Evolutionary conservation across 768 basidiomycete genomes (phyloP), one percentile per base, ranked within the genome.

Genomic region (Collybiopsis confluens): DNA sequence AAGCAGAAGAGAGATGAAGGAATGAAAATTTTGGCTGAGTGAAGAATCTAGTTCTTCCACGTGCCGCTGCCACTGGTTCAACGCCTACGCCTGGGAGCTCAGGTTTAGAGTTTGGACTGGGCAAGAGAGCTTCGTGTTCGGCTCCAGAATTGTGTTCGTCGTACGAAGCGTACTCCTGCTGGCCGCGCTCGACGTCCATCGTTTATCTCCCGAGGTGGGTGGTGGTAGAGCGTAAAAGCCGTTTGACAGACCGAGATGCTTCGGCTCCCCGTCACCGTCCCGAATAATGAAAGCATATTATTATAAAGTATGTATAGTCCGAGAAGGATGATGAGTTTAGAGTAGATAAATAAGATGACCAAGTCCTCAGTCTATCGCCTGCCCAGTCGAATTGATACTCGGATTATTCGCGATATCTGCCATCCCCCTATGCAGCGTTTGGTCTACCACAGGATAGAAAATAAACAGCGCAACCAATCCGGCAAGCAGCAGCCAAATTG

Each of bases 1-100:
- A 88, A 0, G 85, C 80, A 0, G 66, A 64, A 1, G 70, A 46
- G 2, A 83, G 57, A 49, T 83, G 77, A 7, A 70, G 56, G 20
- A 61, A 38, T 28, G 62, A 66, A 59, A 75, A 75, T 51, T 62
- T 66, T 28, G 51, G 61, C 48, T 61, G 62, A 38, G 57, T 51
- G 60, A 13, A 59, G 55, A 35, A 57, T n/a, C n/a, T n/a, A n/a
- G n/a, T n/a, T n/a, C n/a, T n/a, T n/a, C n/a, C n/a, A n/a, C n/a
- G n/a, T n/a, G n/a, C n/a, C n/a, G n/a, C n/a, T n/a, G n/a, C n/a
- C 38, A 40, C 6, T 16, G 18, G 38, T n/a, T 13, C 23, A 30
- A 30, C 27, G 46, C 18, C 46, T n/a, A n/a, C n/a, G n/a, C n/a
- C n/a, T n/a, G n/a, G 27, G 46, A 30, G 30, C 20, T 45, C 45